Evolutionary conservation across 805 yeast species (phyloP), one percentile per base, ranked within the genome.

Genomic region (Teunomyces barrocoloradensis): DNA sequence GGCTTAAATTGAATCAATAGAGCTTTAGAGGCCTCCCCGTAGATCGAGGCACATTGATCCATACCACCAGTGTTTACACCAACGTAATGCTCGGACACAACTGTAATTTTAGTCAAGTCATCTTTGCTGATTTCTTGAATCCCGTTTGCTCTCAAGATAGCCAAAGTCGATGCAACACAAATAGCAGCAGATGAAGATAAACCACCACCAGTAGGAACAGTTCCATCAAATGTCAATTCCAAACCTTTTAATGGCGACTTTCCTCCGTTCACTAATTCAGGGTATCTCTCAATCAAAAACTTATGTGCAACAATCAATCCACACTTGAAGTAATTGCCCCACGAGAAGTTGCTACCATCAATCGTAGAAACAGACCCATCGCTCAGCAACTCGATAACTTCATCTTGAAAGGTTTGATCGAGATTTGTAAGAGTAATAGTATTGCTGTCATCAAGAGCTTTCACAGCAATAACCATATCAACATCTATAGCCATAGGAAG

Each of bases 41-140:
- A 83, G 20, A 85, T 74, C 0, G 86, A 79, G 3, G 89, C 90
- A 42, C 85, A 77, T 65, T 85, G 90, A 60, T 85, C 90, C 86
- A 85, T 79, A 34, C 90, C 89, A n/a, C 90, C 91, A 30, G 84
- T 81, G 60, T 82, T 84, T 44, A 85, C 86, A 30, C 90, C 90
- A 32, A 85, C 81, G 45, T 80, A 80, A 64, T 84, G 87, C 59
- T 85, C 90, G 34, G 84, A 79, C 4, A 78, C 80, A 36, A 81
- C 82, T 5, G 89, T 82, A 44, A 84, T 79, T 45, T 68, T 64
- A 15, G 85, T 81, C 49, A 85, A 69, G 48, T 75, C 82, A 12
- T 73, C 60, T 57, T 82, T 81, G 46, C 78, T 52, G 33, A 83
- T 64, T 2, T 55, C 47, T 0, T 42, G 46, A 20, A 74, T 63